These are phyloP conservation scores for Lichenothelia convexa DNA, from an alignment of 495 filamentous ascomycete genomes.

Conservation along the genomic window DNA sequence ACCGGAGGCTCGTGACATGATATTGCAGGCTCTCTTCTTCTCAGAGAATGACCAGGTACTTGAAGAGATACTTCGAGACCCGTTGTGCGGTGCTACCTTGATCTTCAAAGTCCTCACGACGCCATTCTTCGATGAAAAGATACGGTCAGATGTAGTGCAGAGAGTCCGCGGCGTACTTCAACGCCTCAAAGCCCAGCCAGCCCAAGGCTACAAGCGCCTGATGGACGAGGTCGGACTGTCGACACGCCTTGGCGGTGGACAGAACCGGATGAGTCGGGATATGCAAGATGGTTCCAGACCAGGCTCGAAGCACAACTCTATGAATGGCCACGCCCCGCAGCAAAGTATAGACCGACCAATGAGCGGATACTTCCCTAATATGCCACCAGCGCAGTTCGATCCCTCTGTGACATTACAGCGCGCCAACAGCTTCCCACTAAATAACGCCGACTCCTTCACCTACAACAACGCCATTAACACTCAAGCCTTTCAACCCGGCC, in stretches of 20 bases:
- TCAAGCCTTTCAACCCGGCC: constrained; percentile 30
- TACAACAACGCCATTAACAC: constrained; percentile 34
- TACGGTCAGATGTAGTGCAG: constrained; percentile 71
- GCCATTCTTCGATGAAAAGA: constrained; percentile 88
- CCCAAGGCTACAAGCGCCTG: constrained; percentile 91
- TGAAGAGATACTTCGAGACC: constrained; percentile 80
- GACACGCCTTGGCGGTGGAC: constrained; percentile 33
- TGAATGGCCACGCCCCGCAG: constrained; percentile 19
- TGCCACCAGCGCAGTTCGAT: constrained; percentile 24
- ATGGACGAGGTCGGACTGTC: constrained; percentile 95
- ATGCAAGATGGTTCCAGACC: constrained; percentile 26
- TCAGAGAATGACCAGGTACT: constrained; percentile 71
- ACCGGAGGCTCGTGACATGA: constrained; percentile 76
- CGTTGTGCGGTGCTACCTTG: constrained; percentile 79
- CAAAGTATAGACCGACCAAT: constrained; percentile 12
- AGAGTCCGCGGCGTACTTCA: constrained; percentile 79
- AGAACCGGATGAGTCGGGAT: constrained; percentile 20
- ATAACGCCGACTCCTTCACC: constrained; percentile 34
- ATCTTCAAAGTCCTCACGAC: constrained; percentile 98
- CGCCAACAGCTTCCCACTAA: constrained; percentile 29
- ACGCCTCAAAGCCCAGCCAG: constrained; percentile 77
- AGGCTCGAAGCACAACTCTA: constrained; percentile 32
- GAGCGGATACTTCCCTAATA: constrained; percentile 24
- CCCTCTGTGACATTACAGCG: constrained; percentile 17
- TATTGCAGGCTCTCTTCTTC: constrained; percentile 89